Evolutionary conservation across 1,139 yeast genomes (phyloP).

Genomic region (Pichia sp.): DNA sequence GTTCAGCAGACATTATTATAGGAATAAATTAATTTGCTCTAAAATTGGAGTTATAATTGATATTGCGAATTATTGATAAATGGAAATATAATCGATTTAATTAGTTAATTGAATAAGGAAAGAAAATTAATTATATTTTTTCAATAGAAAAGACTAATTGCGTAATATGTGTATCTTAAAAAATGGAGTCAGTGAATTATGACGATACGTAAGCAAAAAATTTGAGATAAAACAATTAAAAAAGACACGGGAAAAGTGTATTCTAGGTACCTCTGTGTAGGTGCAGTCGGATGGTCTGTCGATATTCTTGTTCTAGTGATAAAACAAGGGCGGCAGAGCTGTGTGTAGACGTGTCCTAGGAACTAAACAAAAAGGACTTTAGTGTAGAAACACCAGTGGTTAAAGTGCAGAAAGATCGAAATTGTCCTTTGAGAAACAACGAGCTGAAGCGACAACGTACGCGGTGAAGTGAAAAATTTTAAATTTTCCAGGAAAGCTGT

Average conservation of each 20-base stretch:
- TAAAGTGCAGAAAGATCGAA: neutral
- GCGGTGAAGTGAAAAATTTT: neutral
- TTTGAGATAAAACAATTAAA: neutral
- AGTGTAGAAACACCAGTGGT: neutral
- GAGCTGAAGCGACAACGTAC: neutral
- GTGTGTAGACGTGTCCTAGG: neutral
- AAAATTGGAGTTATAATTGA: neutral
- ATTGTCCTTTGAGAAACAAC: neutral
- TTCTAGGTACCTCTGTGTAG: neutral
- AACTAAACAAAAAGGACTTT: too few relatives aligned
- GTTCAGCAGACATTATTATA: conserved; percentile 1
- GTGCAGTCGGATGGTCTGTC: neutral
- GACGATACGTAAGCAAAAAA: neutral
- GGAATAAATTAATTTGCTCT: neutral
- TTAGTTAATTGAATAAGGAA: neutral
- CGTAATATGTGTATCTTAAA: neutral
- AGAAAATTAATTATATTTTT: neutral
- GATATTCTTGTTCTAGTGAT: neutral
- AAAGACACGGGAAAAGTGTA: neutral
- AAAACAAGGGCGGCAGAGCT: neutral
- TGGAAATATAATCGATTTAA: neutral
- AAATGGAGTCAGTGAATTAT: neutral
- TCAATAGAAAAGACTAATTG: neutral
- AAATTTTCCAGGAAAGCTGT: too few relatives aligned
- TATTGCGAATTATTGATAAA: neutral